Evolutionary conservation across 176 grass and related monocot genomes (phyloP), one percentile per base, ranked within the genome.

Genomic region (Secale cereale): DNA sequence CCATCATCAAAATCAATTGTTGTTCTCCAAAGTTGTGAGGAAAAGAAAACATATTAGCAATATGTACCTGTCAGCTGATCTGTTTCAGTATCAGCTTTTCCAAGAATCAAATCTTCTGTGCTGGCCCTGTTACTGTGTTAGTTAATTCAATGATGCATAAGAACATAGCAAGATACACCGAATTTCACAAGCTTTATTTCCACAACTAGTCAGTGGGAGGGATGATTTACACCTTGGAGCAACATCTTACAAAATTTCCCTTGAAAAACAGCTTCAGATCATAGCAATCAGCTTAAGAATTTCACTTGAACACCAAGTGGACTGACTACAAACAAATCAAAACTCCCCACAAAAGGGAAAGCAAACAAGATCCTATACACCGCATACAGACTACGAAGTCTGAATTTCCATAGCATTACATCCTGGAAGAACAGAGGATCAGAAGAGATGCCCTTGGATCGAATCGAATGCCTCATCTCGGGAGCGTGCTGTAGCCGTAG

Each of bases 401-500:
- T 20, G 45, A 70, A 67, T 67, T 75, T 36, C 8, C 46, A 52
- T 33, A 66, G 37, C 27, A 68, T 33, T 43, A 64, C 39, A 81
- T 65, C 23, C 23, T 63, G 22, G 25, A 90, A 35, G 75, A 61
- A 87, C 22, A 76, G 41, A 75, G 73, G 63, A 73, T 84, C 17
- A 80, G 13, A 69, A 35, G 23, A 62, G 57, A 41, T 31, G 74
- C 17, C 22, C 12, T 52, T 28, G 5, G 8, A 31, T 50, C 8
- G 11, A 37, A 31, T 50, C 8, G 11, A 37, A 23, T 10, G 45
- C 4, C 6, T 80, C 69, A 70, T 82, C 48, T 84, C 5, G 93
- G 80, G 40, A 92, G 89, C n/a, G 76, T 39, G 54, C 85, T 64
- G 68, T 85, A 82, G 10, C 80, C 84, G 80, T 83, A 88, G 17